A percentile compares a stretch with the other conserved stretches of the same genome.
Evolutionary conservation across 352 stramenopile species (phyloP).

Genomic region (Phytopythium kandeliae): DNA sequence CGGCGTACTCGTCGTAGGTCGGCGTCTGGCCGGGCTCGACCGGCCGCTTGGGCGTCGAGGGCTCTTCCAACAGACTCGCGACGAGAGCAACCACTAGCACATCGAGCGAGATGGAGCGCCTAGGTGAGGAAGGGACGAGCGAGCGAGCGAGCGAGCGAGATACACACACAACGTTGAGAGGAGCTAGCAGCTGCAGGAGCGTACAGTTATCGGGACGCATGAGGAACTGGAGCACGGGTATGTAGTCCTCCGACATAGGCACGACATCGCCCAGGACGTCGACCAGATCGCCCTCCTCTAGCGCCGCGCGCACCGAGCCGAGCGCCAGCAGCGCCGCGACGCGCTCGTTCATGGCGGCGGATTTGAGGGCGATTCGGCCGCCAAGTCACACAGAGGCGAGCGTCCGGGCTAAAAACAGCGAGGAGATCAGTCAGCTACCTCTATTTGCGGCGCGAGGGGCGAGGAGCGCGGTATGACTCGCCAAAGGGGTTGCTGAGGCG

Average conservation of each 20-base stretch:
- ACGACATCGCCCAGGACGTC: conserved; percentile 42
- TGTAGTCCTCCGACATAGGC: conserved; percentile 48
- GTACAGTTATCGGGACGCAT: conserved; percentile 55
- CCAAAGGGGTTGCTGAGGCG: too few species aligned
- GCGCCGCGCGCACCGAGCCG: conserved; percentile 28
- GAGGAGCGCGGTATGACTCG: too few species aligned
- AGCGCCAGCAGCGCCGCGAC: conserved; percentile 41
- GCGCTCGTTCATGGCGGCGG: conserved; percentile 34
- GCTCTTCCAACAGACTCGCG: conserved; percentile 43
- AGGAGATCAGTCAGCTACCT: too few species aligned
- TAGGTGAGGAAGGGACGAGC: conserved; percentile 1
- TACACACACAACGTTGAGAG: too few species aligned
- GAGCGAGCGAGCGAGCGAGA: too few species aligned
- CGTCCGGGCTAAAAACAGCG: background rate
- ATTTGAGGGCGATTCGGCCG: too few species aligned
- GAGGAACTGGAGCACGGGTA: conserved; percentile 53
- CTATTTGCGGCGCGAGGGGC: too few species aligned
- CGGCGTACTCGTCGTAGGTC: conserved; percentile 52
- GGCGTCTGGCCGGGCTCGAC: conserved; percentile 26
- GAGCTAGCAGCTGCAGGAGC: too few species aligned
- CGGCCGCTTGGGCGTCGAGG: conserved; percentile 4
- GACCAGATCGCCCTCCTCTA: conserved; percentile 43
- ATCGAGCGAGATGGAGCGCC: background rate
- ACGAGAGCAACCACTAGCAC: conserved; percentile 35
- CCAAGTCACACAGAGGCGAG: too few species aligned